Base-by-base conservation (phyloP, 2,329 filamentous ascomycete species). In the Xylaria sp. region DNA sequence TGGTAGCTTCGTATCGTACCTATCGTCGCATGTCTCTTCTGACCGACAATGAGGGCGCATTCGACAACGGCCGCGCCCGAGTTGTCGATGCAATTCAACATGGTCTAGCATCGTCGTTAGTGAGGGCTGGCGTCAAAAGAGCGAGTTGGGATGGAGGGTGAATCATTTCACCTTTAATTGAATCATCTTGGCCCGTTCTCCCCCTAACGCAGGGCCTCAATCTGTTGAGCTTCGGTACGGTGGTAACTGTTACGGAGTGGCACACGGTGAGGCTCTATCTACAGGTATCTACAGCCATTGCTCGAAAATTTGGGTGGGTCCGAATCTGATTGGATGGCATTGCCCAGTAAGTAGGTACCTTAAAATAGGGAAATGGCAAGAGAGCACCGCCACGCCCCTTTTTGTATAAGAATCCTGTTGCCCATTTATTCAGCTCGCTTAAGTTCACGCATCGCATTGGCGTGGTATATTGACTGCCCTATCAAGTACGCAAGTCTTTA, bases 71-170 rank as follows among this genome's bases (percentile, higher is more conserved):
- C 94, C 75, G 96, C 96, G 80, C 96, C 96, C 73, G 96, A 98
- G 86, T 97, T 99, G 91, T 99, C 96, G 89, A 99, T 98, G 90
- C 96, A 98, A 84, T 96, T 97, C 77, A 99, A 89, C 89, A 99
- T 93, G 80, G 94, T 92, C 96, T 97, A 75, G 40, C n/a, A 38
- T 49, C 31, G 1, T 20, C 9, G 59, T 67, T 6, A 70, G 57
- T 51, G 9, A 20, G 15, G 38, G 28, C 31, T 20, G 31, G 4
- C 23, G 6, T 38, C 40, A 20, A 57, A 49, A n/a, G 6, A 36
- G 9, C 5, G 5, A 1, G 6, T 42, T 10, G 5, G 9, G 31
- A 33, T 2, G 11, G 42, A 7, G 5, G 28, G 20, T 28, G 40
- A 68, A 70, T 58, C 6, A 13, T 26, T 67, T 46, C 74, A 90